Evolutionary conservation across 106 monocot genomes (phyloP), one percentile per base, ranked within the genome.

Genomic region (Dioscorea dumetorum): DNA sequence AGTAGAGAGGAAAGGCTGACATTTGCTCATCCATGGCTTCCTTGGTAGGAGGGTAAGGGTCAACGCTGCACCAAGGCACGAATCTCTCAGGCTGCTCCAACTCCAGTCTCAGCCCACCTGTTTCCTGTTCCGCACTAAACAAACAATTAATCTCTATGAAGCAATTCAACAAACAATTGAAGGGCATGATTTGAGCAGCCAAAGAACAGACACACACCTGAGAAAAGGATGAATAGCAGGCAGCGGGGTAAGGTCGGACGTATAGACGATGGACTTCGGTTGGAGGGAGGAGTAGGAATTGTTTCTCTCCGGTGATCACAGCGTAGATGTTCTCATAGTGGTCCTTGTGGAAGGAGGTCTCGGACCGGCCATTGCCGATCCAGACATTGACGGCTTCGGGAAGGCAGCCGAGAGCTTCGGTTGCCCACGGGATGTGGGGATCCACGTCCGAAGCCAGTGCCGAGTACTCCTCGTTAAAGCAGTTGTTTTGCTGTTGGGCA

Each of bases 241-340:
- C 88, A 22, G 91, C 81, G 0, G 86, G 91, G 61, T 91, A 95
- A 18, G 20, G 23, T 18, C 84, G 78, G 52, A 91, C 76, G 74
- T 95, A 95, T 16, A 95, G 71, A 56, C 95, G 85, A 64, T 91
- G 91, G 32, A 82, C 62, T 31, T 95, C 95, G 9, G 95, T 95
- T 5, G 95, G 95, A 0, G 95, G 95, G 5, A 95, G 57, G 18
- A 95, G 84, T 11, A 91, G 70, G 67, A 95, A 95, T 33, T 91
- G 88, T 77, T 95, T 95, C 82, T 83, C 70, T 15, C 95, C 95
- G 2, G 83, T 79, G 32, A 95, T 66, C 7, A 95, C 88, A 34
- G 70, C 88, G 71, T 95, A 95, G 17, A 91, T 70, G 59, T 95
- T 95, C 82, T 95, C 95, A 75, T 95, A 95, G 62, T 95, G 95